These are phyloP conservation scores for Herpetospermum pedunculosum DNA, from an alignment of 306 rosid species.

Conservation along the genomic window DNA sequence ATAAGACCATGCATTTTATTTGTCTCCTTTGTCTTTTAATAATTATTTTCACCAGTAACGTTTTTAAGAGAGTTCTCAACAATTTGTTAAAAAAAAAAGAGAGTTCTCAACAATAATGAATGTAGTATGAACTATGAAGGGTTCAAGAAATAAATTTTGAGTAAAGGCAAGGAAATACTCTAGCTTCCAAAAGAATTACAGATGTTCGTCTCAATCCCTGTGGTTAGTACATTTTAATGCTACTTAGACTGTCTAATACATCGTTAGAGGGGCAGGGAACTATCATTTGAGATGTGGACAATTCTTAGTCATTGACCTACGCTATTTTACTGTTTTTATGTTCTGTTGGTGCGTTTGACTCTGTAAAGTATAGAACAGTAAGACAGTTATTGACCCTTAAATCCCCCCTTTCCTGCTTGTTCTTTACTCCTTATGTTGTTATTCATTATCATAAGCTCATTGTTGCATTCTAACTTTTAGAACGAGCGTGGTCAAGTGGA, in stretches of 20 bases:
- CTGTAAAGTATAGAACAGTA: neutral
- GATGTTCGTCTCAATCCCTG: neutral
- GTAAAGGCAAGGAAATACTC: neutral
- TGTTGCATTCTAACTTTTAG: constrained; percentile 28
- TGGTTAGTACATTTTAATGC: neutral
- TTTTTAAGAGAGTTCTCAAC: neutral
- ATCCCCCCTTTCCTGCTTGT: neutral
- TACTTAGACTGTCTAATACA: neutral
- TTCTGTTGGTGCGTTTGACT: neutral
- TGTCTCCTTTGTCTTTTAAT: neutral
- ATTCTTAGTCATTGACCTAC: neutral
- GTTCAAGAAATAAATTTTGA: neutral
- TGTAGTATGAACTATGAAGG: neutral
- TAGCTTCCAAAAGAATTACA: neutral
- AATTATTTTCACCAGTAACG: neutral
- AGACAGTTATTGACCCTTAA: neutral
- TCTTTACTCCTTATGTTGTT: neutral
- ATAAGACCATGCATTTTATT: neutral
- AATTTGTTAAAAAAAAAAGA: too few species aligned
- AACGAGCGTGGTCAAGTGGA: constrained; percentile 87
- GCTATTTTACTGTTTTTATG: neutral
- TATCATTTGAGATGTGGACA: neutral
- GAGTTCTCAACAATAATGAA: neutral
- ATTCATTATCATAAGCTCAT: constrained; percentile 15
- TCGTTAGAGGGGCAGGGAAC: neutral